phyloP scores from a whole-genome alignment of 2,329 filamentous ascomycete species.

The Calonectria hawksworthii region DNA sequence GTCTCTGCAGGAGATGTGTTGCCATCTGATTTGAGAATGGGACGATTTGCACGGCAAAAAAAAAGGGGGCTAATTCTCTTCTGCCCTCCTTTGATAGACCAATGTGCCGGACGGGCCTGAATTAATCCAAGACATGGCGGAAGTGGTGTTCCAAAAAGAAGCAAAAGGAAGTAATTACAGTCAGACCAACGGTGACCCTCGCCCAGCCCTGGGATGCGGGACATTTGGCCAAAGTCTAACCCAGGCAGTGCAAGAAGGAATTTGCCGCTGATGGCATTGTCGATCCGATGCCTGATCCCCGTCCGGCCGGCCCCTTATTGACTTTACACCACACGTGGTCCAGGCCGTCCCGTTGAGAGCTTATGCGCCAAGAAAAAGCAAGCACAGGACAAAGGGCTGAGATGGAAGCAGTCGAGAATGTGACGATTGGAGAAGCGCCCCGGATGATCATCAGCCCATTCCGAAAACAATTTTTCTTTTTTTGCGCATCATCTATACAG shows the following conservation, averaged over 20 bases:
- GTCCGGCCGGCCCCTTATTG: slow-evolving; percentile 6
- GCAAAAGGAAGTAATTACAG: not conserved
- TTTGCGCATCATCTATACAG: not conserved
- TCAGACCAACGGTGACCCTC: not conserved
- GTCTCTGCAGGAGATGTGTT: not conserved
- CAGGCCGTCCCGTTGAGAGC: slow-evolving; percentile 17
- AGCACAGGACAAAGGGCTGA: not conserved
- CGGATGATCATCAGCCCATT: slow-evolving; percentile 9
- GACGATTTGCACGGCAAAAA: not conserved
- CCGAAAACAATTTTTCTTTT: not conserved
- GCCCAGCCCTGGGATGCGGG: slow-evolving; percentile 4
- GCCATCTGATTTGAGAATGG: not conserved
- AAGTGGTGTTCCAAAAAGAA: not conserved
- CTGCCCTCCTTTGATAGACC: not conserved
- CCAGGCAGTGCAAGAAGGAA: not conserved
- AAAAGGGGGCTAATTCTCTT: not conserved
- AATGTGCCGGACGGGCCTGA: not conserved
- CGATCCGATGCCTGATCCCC: slow-evolving; percentile 10
- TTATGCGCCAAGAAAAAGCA: slow-evolving; percentile 1
- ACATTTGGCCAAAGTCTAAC: slow-evolving; percentile 12
- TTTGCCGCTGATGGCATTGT: slow-evolving; percentile 11
- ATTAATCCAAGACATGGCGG: slow-evolving; percentile 13
- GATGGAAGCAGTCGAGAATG: slow-evolving; percentile 3
- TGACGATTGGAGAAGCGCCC: not conserved
- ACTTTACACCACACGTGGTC: slow-evolving; percentile 29